Evolutionary conservation across 2,329 filamentous ascomycete species (phyloP), one percentile per base, ranked within the genome.

Genomic region (Thermoascus crustaceus): DNA sequence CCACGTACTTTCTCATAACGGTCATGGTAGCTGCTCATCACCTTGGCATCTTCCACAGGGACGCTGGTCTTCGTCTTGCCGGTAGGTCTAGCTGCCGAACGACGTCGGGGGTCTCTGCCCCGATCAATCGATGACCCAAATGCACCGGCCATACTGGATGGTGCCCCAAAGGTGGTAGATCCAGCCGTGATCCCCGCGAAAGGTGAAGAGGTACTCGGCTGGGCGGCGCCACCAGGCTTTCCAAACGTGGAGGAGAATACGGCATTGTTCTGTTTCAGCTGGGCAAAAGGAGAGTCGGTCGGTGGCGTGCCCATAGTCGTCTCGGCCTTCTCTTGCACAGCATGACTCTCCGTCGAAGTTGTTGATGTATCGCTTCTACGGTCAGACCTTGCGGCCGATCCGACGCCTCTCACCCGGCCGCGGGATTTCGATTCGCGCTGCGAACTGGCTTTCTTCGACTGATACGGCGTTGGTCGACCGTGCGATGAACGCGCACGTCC

Each of bases 1-100:
- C 17, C 16, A 46, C 53, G 40, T 24, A 62, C 58, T 52, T 58
- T 45, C 30, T 62, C 58, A 42, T 60, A 61, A 17, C 58, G 54
- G 21, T 60, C 55, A 30, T 52, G 52, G 37, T 58, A 60, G 21
- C 37, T 47, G 23, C 42, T 46, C 37, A 52, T 26, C 21, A 44
- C 24, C 5, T 48, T 40, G 11, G 34, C 35, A 34, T 55, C 44
- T 20, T 55, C 57, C 22, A 53, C 42, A 2, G 47, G 41, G 31
- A 20, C 25, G 34, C 32, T 30, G 8, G 21, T 30, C n/a, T 26
- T 34, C 6, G 33, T 43, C 30, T 47, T 44, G 11, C 22, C 35
- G 5, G 35, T 34, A 17, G 31, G 24, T 7, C 38, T 37, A 5
- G 34, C 25, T n/a, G 30, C 31, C 34, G 32, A 22, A 16, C 21